phyloP scores from a whole-genome alignment of 768 basidiomycete species.

The Russula sp. region DNA sequence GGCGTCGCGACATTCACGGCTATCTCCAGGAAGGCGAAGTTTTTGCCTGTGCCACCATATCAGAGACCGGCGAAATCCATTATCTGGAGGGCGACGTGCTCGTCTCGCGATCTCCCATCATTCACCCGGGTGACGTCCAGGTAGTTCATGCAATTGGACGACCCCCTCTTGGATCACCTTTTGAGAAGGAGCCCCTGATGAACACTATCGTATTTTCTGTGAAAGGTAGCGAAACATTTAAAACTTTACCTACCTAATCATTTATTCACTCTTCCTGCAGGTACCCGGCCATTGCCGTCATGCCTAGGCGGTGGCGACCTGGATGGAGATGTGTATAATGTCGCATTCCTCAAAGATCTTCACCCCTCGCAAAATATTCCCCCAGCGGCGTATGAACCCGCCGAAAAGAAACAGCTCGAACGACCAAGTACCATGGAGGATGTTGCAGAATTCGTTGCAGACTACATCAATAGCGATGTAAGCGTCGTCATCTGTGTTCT shows the following conservation, averaged over 20 bases:
- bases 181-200: slow-evolving; percentile 47
- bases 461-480: slow-evolving; percentile 61
- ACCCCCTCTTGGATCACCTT: slow-evolving; percentile 55
- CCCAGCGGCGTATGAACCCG: slow-evolving; percentile 53
- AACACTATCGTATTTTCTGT: slow-evolving; percentile 68
- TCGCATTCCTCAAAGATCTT: slow-evolving; percentile 35
- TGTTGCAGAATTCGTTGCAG: slow-evolving; percentile 66
- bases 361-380: slow-evolving; percentile 32
- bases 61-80: slow-evolving; percentile 37
- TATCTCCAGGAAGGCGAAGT: slow-evolving; percentile 54
- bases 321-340: slow-evolving; percentile 61
- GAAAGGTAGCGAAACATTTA: slow-evolving; percentile 41
- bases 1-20: slow-evolving; percentile 62
- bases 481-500: background rate
- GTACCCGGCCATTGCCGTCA: slow-evolving; percentile 56
- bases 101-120: slow-evolving; percentile 63
- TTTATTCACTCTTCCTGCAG: slow-evolving; percentile 37
- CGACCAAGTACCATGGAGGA: slow-evolving; percentile 56
- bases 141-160: slow-evolving; percentile 56
- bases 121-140: slow-evolving; percentile 68
- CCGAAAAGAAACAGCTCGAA: slow-evolving; percentile 44
- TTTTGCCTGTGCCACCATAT: slow-evolving; percentile 55
- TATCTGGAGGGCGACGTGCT: slow-evolving; percentile 56
- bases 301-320: slow-evolving; percentile 68
- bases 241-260: background rate